Evolutionary conservation across 495 filamentous ascomycete species (phyloP).

Genomic region (Penicillium angulare): DNA sequence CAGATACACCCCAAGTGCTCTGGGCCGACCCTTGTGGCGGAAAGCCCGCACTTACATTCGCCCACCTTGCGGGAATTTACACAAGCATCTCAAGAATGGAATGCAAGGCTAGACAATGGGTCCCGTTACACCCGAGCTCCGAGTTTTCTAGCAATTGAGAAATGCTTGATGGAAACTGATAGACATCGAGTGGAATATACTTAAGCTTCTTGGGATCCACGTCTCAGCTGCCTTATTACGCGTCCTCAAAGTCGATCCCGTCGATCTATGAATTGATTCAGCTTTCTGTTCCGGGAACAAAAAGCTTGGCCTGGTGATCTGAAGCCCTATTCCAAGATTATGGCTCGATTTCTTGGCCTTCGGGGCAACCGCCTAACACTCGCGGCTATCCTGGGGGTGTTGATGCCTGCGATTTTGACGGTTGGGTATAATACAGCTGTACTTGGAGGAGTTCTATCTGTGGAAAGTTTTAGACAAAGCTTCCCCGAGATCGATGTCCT

Average conservation of each 20-base stretch:
- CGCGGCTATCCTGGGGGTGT: conserved; percentile 21
- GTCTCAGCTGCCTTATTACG: conserved; percentile 4
- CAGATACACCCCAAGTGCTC: background rate
- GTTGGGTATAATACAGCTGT: conserved; percentile 24
- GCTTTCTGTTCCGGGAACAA: no score
- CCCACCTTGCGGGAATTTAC: conserved; percentile 3
- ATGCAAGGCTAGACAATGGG: background rate
- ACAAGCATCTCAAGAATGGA: conserved; percentile 5
- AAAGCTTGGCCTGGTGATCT: conserved; percentile 2
- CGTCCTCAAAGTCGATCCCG: conserved; percentile 11
- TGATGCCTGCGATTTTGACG: conserved; percentile 26
- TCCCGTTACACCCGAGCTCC: background rate
- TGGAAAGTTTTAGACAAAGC: conserved; percentile 16
- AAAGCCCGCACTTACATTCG: background rate
- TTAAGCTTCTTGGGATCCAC: conserved; percentile 5
- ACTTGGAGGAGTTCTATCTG: conserved; percentile 22
- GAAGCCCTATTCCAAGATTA: background rate
- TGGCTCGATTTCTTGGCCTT: conserved; percentile 25
- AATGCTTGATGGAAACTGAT: no score
- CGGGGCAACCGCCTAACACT: conserved; percentile 28
- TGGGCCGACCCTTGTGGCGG: conserved; percentile 4
- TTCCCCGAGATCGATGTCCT: conserved; percentile 23
- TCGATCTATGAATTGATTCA: no score
- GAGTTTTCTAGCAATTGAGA: background rate
- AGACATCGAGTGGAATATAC: background rate